These are phyloP conservation scores for Aphanomyces stellatus DNA, from an alignment of 352 stramenopile genomes.

Conservation along the genomic window DNA sequence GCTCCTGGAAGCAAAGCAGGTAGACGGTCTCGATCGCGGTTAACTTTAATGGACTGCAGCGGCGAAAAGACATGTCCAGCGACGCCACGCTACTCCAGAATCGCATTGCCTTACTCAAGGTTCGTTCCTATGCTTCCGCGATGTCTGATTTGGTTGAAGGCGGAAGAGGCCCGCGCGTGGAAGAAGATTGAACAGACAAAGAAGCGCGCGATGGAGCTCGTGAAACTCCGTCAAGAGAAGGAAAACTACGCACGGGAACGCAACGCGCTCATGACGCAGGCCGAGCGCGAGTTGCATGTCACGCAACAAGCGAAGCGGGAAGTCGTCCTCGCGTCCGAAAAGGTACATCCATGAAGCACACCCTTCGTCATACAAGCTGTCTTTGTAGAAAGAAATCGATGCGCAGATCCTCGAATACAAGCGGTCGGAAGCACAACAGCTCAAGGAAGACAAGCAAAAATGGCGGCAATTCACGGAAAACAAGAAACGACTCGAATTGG, in stretches of 20 bases:
- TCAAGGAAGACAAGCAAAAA: constrained; percentile 77
- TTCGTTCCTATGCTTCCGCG: background rate
- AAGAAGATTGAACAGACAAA: constrained; percentile 82
- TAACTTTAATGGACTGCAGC: no score
- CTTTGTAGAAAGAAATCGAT: constrained; percentile 56
- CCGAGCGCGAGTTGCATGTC: constrained; percentile 53
- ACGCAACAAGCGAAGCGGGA: constrained; percentile 66
- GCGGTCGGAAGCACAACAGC: constrained; percentile 50
- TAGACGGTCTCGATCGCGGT: constrained; percentile 7
- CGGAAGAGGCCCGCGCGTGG: constrained; percentile 74
- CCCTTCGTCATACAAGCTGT: background rate
- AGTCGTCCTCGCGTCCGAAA: constrained; percentile 69
- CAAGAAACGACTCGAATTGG: constrained; percentile 53
- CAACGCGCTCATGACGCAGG: constrained; percentile 43
- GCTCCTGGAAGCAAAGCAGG: constrained; percentile 74
- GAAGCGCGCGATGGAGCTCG: constrained; percentile 51
- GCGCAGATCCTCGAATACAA: constrained; percentile 57
- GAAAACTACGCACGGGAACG: constrained; percentile 49
- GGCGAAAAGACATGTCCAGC: constrained; percentile 65
- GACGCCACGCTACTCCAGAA: constrained; percentile 70
- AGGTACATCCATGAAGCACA: constrained; percentile 26
- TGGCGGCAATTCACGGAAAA: constrained; percentile 61
- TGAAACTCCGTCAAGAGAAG: constrained; percentile 62
- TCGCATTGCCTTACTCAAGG: constrained; percentile 68
- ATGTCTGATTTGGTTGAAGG: background rate